Conservation (phyloP, 805 yeast species). For the Nakazawaea laoshanensis region DNA sequence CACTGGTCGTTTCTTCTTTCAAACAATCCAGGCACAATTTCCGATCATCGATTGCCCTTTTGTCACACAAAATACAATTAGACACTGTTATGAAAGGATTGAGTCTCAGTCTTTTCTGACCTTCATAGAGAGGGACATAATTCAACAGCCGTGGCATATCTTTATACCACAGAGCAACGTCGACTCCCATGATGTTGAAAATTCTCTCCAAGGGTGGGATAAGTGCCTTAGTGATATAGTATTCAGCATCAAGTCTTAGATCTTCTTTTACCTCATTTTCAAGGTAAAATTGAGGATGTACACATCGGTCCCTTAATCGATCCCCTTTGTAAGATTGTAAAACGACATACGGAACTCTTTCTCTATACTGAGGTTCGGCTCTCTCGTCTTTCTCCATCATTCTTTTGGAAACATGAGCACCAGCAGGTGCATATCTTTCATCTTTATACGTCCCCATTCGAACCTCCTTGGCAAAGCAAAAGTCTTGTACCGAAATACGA, state of each 20-base stretch:
- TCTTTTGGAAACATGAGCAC: constrained; percentile 73
- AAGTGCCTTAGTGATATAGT: constrained; percentile 75
- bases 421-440: constrained; percentile 74
- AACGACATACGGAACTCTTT: constrained; percentile 84
- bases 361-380: constrained; percentile 79
- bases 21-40: constrained; percentile 27
- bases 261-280: constrained; percentile 20
- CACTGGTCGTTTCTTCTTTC: constrained; percentile 25
- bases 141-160: constrained; percentile 44
- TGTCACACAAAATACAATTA: constrained; percentile 22
- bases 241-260: constrained; percentile 63
- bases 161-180: constrained; percentile 66
- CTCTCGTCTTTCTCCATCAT: constrained; percentile 57
- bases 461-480: constrained; percentile 89
- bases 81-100: constrained; percentile 16
- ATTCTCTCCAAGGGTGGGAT: constrained; percentile 87
- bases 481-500: constrained; percentile 65
- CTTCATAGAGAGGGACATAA: background rate
- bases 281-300: constrained; percentile 72
- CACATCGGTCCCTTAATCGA: constrained; percentile 66
- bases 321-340: constrained; percentile 45
- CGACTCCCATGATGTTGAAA: constrained; percentile 76
- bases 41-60: constrained; percentile 7
- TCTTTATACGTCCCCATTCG: constrained; percentile 75
- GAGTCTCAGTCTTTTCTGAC: constrained; percentile 7